Evolutionary conservation across 352 stramenopile genomes (phyloP), one percentile per base, ranked within the genome.

Genomic region (Phytopythium kandeliae): DNA sequence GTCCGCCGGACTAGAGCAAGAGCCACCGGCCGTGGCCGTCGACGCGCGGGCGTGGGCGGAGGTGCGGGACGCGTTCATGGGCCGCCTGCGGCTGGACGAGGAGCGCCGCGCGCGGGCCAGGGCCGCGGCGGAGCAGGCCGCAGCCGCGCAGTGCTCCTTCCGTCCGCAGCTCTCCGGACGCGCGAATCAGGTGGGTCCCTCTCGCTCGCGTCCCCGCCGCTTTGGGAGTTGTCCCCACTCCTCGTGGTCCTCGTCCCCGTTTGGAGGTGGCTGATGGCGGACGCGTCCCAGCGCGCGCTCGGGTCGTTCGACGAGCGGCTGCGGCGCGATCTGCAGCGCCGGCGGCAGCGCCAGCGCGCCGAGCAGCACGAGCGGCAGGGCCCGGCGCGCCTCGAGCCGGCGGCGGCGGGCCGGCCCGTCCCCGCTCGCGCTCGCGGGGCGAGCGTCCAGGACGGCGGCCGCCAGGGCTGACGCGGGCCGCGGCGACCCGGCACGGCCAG

Each of bases 11-110:
- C n/a, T n/a, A n/a, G n/a, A n/a, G n/a, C n/a, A n/a, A n/a, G n/a
- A 2, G 10, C 21, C 28, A 15, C 2, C 4, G 0, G 25, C 8
- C n/a, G 34, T 26, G 19, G 4, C 34, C 24, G 42, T n/a, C n/a
- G n/a, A n/a, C n/a, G n/a, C n/a, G n/a, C n/a, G n/a, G n/a, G 70
- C 62, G 15, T 86, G 78, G 79, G 49, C 62, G 13, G 58, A 82
- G 31, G 71, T 88, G 3, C 69, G 74, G 13, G 71, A 83, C 28
- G 74, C 80, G 42, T 88, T 90, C 40, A 58, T 90, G 3, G 73
- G 70, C 8, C 79, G 79, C 19, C 57, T 90, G 24, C 74, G 86
- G 46, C 50, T 85, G 21, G 79, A 90, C 63, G 41, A 81, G 45
- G 48, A 67, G 51, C 78, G 78, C 40, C 76, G 79, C 12, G 64